Evolutionary conservation across 1,284 basidiomycete genomes (phyloP).

Genomic region (Malassezia globosa): DNA sequence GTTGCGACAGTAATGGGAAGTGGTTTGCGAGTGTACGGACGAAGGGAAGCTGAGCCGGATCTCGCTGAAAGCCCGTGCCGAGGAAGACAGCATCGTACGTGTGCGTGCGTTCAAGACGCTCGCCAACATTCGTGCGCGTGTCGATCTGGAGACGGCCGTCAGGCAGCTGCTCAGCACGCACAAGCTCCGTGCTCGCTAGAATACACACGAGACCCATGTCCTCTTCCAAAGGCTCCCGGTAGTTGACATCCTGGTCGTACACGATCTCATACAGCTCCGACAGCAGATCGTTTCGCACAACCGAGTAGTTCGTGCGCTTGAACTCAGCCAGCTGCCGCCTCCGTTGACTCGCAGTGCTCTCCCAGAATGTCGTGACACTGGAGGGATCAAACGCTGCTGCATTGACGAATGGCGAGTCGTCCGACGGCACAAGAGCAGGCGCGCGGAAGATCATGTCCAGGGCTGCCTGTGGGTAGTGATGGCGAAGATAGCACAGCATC

Average conservation of each 20-base stretch:
- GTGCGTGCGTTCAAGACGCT: conserved; percentile 5
- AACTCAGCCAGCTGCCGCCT: conserved; percentile 36
- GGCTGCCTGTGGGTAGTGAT: conserved; percentile 35
- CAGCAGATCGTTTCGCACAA: conserved; percentile 36
- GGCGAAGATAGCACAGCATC: conserved; percentile 38
- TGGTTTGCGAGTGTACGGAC: conserved; percentile 25
- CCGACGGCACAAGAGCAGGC: conserved; percentile 38
- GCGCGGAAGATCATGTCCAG: conserved; percentile 42
- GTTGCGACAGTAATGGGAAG: conserved; percentile 29
- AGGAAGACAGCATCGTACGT: conserved; percentile 40
- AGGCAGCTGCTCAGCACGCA: conserved; percentile 14
- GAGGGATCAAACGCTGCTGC: conserved; percentile 43
- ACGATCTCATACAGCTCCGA: conserved; percentile 35
- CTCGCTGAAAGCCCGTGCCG: conserved; percentile 39
- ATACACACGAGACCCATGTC: conserved; percentile 22
- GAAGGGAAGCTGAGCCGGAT: conserved; percentile 25
- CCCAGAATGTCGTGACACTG: conserved; percentile 42
- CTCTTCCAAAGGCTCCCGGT: conserved; percentile 24
- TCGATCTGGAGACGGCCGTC: conserved; percentile 14
- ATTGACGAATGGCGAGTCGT: conserved; percentile 45
- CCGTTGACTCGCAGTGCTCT: conserved; percentile 25
- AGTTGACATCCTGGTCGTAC: conserved; percentile 43
- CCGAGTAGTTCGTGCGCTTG: conserved; percentile 45
- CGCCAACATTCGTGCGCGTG: conserved; percentile 13
- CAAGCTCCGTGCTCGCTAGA: conserved; percentile 15